These are phyloP conservation scores for Diversispora eburnea DNA, from an alignment of 192 early-diverging fungal species.

Conservation along the genomic window DNA sequence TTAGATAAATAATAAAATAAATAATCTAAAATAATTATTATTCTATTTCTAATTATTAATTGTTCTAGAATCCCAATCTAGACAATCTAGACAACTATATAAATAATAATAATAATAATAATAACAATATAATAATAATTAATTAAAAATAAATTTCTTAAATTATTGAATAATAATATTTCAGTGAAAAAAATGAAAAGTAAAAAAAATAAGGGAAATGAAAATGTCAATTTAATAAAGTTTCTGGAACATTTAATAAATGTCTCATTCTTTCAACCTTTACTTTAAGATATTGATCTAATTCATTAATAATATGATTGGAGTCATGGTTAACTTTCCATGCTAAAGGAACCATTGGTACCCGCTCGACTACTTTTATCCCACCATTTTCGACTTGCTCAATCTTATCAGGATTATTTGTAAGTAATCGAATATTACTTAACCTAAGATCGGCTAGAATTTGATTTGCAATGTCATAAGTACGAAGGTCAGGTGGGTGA, in stretches of 20 bases:
- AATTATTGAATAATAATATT: no score
- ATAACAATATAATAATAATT: no score
- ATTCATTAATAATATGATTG: constrained; percentile 46
- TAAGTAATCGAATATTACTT: constrained; percentile 73
- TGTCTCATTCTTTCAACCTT: constrained; percentile 93
- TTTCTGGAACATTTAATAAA: constrained; percentile 64
- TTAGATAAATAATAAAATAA: no score
- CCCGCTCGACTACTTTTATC: constrained; percentile 75
- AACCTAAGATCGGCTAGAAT: constrained; percentile 84
- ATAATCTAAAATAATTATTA: no score
- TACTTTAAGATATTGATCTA: constrained; percentile 82
- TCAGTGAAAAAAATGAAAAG: no score
- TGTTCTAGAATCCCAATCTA: no score
- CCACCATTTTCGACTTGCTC: constrained; percentile 62
- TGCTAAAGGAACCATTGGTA: constrained; percentile 86
- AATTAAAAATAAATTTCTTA: no score
- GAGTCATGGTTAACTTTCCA: constrained; percentile 56
- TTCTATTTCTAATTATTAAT: no score
- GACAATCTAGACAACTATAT: no score
- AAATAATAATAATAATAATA: no score
- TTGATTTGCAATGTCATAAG: constrained; percentile 82
- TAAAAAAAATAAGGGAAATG: no score
- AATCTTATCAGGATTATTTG: constrained; percentile 97
- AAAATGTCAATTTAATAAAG: constrained; percentile 12
- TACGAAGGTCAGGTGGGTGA: constrained; percentile 92